phyloP scores from a whole-genome alignment of 2,329 filamentous ascomycete genomes.

The Botryosphaeria agaves region DNA sequence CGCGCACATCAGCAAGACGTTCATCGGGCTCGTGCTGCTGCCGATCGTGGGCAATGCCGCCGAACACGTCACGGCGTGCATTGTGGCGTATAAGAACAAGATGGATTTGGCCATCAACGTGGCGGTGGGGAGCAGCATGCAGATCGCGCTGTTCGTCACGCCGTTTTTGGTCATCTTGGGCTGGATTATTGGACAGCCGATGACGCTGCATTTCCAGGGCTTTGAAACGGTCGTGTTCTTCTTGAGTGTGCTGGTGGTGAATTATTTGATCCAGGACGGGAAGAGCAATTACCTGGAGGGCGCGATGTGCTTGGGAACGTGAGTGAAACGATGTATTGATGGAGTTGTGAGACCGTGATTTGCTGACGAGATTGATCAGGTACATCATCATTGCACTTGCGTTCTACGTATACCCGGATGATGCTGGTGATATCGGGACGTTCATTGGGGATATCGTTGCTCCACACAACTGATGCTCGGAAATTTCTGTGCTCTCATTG shows the following conservation, averaged over 20 bases:
- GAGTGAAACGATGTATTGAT: conserved; percentile 8
- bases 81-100: conserved; percentile 38
- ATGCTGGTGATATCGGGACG: conserved; percentile 17
- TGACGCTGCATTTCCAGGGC: conserved; percentile 65
- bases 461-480: too few relatives aligned
- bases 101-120: conserved; percentile 40
- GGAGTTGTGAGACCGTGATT: neutral
- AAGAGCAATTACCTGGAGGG: conserved; percentile 79
- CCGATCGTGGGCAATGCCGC: conserved; percentile 41
- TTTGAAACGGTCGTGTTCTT: conserved; percentile 84
- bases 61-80: conserved; percentile 36
- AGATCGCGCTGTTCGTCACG: conserved; percentile 40
- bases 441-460: conserved; percentile 6
- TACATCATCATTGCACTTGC: conserved; percentile 43
- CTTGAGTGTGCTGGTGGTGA: conserved; percentile 69
- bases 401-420: conserved; percentile 43
- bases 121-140: conserved; percentile 35
- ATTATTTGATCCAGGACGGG: conserved; percentile 73
- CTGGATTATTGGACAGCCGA: conserved; percentile 34
- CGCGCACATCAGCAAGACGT: conserved; percentile 35
- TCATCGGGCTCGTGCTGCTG: conserved; percentile 38
- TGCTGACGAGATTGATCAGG: conserved; percentile 9
- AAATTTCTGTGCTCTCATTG: too few relatives aligned
- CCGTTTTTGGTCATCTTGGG: conserved; percentile 39
- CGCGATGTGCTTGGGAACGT: conserved; percentile 36